Conservation (phyloP, 805 yeast genomes). For the Maudiozyma bulderi region DNA sequence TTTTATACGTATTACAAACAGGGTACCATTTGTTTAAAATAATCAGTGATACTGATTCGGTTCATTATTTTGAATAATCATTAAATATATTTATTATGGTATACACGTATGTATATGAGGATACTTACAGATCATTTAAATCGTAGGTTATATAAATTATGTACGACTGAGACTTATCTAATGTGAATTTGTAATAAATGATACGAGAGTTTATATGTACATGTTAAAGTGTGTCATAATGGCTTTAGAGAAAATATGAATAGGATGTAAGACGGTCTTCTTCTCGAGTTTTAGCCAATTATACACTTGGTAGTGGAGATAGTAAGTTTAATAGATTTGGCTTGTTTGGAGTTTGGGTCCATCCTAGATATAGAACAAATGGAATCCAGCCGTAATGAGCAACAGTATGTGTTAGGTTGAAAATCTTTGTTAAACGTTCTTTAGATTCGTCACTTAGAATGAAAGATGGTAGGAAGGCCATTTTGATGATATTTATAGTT, state of each 20-base stretch:
- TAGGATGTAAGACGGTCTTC: not conserved
- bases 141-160: too few relatives aligned
- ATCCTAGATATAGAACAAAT: slow-evolving; percentile 82
- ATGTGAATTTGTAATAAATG: too few relatives aligned
- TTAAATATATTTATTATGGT: not conserved
- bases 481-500: slow-evolving; percentile 2
- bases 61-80: too few relatives aligned
- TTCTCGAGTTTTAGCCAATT: slow-evolving; percentile 1
- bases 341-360: slow-evolving; percentile 71
- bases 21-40: not conserved
- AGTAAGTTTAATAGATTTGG: slow-evolving; percentile 57
- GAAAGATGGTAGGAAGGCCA: slow-evolving; percentile 29
- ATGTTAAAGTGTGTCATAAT: not conserved
- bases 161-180: too few relatives aligned
- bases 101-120: not conserved
- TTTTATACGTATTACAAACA: slow-evolving; percentile 1
- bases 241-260: not conserved
- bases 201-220: not conserved
- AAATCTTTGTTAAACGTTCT: slow-evolving; percentile 80
- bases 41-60: too few relatives aligned
- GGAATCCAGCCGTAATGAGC: slow-evolving; percentile 98
- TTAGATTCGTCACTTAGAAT: slow-evolving; percentile 34
- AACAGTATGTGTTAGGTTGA: slow-evolving; percentile 74
- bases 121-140: not conserved
- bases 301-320: slow-evolving; percentile 31